A percentile compares a stretch with the other conserved stretches of the same genome.
phyloP scores from a whole-genome alignment of 352 stramenopile genomes.

The Salisapilia sapeloensis region DNA sequence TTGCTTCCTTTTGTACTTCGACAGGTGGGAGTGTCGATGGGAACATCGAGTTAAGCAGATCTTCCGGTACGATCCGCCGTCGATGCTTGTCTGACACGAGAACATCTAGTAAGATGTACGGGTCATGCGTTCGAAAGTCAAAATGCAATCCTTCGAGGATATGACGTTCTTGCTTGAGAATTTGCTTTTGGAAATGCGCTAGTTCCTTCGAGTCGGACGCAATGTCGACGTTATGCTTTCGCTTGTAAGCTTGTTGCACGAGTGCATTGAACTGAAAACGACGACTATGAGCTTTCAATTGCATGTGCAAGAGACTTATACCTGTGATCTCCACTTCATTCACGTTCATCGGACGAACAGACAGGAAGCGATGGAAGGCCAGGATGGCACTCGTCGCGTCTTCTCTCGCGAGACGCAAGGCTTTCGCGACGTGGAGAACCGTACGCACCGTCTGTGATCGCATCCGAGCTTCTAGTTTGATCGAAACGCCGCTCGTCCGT shows the following conservation, averaged over 20 bases:
- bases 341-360: conserved; percentile 50
- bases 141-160: conserved; percentile 61
- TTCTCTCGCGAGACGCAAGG: conserved; percentile 39
- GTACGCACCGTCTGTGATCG: conserved; percentile 41
- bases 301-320: conserved; percentile 52
- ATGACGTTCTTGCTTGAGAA: conserved; percentile 36
- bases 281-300: conserved; percentile 51
- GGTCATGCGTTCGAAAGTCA: conserved; percentile 51
- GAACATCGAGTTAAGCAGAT: conserved; percentile 5
- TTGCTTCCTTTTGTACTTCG: conserved; percentile 52
- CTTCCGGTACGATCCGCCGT: no score
- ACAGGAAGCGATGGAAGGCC: conserved; percentile 64
- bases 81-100: conserved; percentile 24
- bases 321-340: conserved; percentile 42
- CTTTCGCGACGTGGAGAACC: conserved; percentile 45
- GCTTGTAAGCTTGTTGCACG: conserved; percentile 20
- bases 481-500: conserved; percentile 3
- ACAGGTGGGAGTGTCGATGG: conserved; percentile 5
- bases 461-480: conserved; percentile 24
- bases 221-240: conserved; percentile 2
- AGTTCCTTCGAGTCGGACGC: conserved; percentile 20
- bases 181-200: conserved; percentile 26
- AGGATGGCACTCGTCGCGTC: conserved; percentile 60
- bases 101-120: conserved; percentile 53
- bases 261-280: conserved; percentile 41